These are phyloP conservation scores for Tuber melanosporum DNA, from an alignment of 495 filamentous ascomycete species.

Conservation along the genomic window DNA sequence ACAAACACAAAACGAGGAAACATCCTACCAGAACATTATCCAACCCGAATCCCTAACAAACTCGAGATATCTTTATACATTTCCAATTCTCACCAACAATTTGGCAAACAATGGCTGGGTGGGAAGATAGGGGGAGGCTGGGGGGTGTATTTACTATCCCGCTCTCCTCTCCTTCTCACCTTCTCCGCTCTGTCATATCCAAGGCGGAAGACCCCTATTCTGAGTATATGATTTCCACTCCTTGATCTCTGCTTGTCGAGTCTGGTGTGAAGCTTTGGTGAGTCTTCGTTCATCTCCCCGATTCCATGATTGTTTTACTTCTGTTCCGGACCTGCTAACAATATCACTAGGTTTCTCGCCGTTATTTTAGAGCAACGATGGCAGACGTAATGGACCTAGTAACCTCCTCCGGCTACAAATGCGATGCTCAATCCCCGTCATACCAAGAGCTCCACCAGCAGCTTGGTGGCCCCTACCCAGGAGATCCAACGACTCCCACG, in stretches of 20 bases:
- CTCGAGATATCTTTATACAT: neutral
- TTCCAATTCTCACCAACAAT: neutral
- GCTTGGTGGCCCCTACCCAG: neutral
- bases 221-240: neutral
- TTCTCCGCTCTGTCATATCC: neutral
- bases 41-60: neutral
- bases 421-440: neutral
- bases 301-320: neutral
- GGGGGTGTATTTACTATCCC: neutral
- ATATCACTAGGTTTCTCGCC: neutral
- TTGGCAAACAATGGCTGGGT: neutral
- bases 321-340: neutral
- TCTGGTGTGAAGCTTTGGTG: neutral
- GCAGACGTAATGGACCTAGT: neutral
- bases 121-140: neutral
- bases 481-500: neutral
- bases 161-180: neutral
- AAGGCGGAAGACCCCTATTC: neutral
- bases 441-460: neutral
- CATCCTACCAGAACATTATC: neutral
- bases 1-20: neutral
- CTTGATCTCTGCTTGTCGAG: neutral
- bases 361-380: neutral
- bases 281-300: neutral
- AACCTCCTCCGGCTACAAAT: neutral